A percentile compares a stretch with the other conserved stretches of the same genome.
Evolutionary conservation across 2,329 filamentous ascomycete species (phyloP).

Genomic region (Didymella sp.): DNA sequence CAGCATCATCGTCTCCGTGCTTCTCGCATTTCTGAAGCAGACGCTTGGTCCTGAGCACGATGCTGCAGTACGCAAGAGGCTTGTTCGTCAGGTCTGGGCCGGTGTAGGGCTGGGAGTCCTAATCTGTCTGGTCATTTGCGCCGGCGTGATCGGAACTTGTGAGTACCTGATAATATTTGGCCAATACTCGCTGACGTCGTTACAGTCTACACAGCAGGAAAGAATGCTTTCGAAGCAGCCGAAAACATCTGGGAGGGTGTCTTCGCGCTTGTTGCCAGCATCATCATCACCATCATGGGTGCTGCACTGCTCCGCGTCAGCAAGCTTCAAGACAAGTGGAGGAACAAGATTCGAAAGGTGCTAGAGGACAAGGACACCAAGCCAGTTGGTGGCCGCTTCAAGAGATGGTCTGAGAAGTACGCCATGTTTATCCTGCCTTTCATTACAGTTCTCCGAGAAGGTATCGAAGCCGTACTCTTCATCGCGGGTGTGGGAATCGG

Average conservation of each 20-base stretch:
- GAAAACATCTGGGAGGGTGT: conserved; percentile 84
- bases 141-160: conserved; percentile 71
- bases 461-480: conserved; percentile 85
- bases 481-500: conserved; percentile 83
- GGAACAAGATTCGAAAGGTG: conserved; percentile 77
- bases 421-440: conserved; percentile 87
- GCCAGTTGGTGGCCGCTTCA: conserved; percentile 58
- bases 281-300: conserved; percentile 85
- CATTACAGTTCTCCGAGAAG: conserved; percentile 85
- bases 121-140: conserved; percentile 69
- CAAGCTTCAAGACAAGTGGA: conserved; percentile 87
- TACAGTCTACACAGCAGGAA: conserved; percentile 69
- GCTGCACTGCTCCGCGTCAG: conserved; percentile 79
- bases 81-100: conserved; percentile 73
- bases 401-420: conserved; percentile 75
- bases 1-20: conserved; percentile 83
- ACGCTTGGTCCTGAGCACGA: conserved; percentile 72
- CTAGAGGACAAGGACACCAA: conserved; percentile 63
- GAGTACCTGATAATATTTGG: background rate
- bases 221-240: conserved; percentile 69
- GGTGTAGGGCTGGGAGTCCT: conserved; percentile 68
- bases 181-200: background rate
- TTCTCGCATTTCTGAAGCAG: conserved; percentile 85
- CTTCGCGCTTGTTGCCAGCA: conserved; percentile 74
- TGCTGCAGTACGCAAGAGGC: conserved; percentile 67